phyloP scores from a whole-genome alignment of 1,284 basidiomycete species.

The Ganoderma boninense region DNA sequence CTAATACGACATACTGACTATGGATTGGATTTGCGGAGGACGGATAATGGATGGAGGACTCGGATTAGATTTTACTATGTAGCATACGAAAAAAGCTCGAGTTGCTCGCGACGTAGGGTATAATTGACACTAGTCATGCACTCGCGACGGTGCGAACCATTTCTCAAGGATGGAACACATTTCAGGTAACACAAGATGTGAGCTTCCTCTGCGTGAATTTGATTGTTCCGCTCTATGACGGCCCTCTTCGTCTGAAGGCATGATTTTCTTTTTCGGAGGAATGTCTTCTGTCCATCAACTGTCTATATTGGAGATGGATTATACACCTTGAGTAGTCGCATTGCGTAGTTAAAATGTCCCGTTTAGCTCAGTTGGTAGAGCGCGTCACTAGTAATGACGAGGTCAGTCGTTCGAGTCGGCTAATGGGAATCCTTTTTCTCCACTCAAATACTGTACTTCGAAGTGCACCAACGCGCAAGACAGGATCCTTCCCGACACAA shows the following conservation, averaged over 20 bases:
- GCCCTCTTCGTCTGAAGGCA: too few species aligned
- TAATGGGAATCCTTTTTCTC: conserved; percentile 9
- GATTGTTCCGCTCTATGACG: too few species aligned
- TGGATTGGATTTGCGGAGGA: not conserved
- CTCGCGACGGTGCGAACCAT: not conserved
- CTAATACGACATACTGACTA: not conserved
- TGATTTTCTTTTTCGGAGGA: too few species aligned
- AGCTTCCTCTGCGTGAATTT: too few species aligned
- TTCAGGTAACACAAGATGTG: too few species aligned
- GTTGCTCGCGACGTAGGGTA: not conserved
- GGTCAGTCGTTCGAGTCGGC: conserved; percentile 21
- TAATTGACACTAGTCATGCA: not conserved
- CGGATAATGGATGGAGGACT: not conserved
- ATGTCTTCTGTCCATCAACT: too few species aligned
- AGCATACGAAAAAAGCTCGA: not conserved
- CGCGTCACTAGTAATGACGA: conserved; percentile 58
- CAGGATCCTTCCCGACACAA: too few species aligned
- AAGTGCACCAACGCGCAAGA: too few species aligned
- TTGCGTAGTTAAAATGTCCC: conserved; percentile 21
- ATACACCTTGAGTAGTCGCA: too few species aligned
- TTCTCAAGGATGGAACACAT: not conserved
- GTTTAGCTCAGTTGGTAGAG: conserved; percentile 66
- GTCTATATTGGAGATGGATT: too few species aligned
- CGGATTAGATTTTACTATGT: not conserved
- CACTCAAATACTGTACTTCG: too few species aligned